These are phyloP conservation scores for Metschnikowia gruessii DNA, from an alignment of 805 yeast genomes.

Conservation along the genomic window DNA sequence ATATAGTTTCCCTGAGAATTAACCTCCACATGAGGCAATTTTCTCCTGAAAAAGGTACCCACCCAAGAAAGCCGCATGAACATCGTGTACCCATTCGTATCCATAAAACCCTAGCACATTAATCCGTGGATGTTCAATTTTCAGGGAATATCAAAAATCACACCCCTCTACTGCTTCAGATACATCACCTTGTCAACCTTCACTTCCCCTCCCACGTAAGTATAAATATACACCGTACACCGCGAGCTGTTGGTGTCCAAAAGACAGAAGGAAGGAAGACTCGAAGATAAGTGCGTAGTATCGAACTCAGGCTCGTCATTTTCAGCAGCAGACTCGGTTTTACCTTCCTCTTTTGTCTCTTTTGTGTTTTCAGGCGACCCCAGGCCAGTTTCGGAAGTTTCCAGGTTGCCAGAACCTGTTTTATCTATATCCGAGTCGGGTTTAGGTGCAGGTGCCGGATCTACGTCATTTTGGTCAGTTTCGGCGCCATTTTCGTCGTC, in stretches of 20 bases:
- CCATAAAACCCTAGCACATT: too few relatives aligned
- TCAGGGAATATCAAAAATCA: too few relatives aligned
- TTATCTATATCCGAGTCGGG: background rate
- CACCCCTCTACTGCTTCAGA: slow-evolving; percentile 25
- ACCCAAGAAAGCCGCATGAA: too few relatives aligned
- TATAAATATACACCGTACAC: slow-evolving; percentile 83
- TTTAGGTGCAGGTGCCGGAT: background rate
- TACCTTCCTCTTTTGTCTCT: background rate
- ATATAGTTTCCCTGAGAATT: too few relatives aligned
- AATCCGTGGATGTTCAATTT: too few relatives aligned
- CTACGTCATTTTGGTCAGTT: background rate
- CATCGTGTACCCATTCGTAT: too few relatives aligned
- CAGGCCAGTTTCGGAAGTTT: background rate
- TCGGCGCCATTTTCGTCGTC: slow-evolving; percentile 13
- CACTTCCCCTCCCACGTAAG: slow-evolving; percentile 74
- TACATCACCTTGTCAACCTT: slow-evolving; percentile 79
- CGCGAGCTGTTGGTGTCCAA: slow-evolving; percentile 78
- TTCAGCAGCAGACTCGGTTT: background rate
- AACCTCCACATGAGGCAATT: too few relatives aligned
- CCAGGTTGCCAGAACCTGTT: background rate
- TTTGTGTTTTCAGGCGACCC: background rate
- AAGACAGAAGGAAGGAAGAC: slow-evolving; percentile 83
- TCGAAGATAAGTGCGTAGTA: slow-evolving; percentile 18
- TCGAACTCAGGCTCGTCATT: slow-evolving; percentile 1
- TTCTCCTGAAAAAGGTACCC: too few relatives aligned